Evolutionary conservation across 352 stramenopile species (phyloP), one percentile per base, ranked within the genome.

Genomic region (Phytopythium aichiense): DNA sequence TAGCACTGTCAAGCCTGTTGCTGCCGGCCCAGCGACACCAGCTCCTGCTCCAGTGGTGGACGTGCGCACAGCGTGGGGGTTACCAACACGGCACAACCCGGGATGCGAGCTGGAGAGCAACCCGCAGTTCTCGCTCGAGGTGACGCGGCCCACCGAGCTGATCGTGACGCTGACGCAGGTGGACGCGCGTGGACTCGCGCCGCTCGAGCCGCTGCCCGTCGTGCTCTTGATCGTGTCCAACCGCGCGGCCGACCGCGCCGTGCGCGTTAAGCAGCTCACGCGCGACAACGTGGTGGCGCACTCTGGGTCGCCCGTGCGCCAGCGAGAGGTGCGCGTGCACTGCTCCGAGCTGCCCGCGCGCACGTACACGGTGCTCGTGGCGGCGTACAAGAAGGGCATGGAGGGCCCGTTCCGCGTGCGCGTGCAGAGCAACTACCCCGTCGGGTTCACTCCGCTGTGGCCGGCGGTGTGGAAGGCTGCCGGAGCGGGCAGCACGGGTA

Each of bases 341-440:
- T 92, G 89, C 60, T 38, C 83, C 28, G 71, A 78, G 56, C 68
- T 97, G 25, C 62, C 73, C 15, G 88, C 89, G 35, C 73, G 91
- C 0, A 81, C 73, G n/a, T 98, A 98, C 73, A 92, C 92, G 20
- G 42, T 98, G 46, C 65, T 98, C 31, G 73, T 95, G 23, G 88
- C 81, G 3, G 82, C 92, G 7, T 98, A 97, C 66, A 79, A 92
- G 56, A 85, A 81, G 54, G 82, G 77, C 18, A 96, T 97, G 84
- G 91, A 98, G 60, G 92, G 92, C 3, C 79, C 87, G 28, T 98
- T 98, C 69, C 83, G 81, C 38, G 45, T 98, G 33, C 79, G 70
- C 18, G 73, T 97, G 45, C 79, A 95, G 61, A 96, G 76, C 58
- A 97, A 95, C 56, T 96, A 96, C 64, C 74, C 76, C 12, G 77